Evolutionary conservation across 768 basidiomycete species (phyloP).

Genomic region (Leccinum disarticulatum): DNA sequence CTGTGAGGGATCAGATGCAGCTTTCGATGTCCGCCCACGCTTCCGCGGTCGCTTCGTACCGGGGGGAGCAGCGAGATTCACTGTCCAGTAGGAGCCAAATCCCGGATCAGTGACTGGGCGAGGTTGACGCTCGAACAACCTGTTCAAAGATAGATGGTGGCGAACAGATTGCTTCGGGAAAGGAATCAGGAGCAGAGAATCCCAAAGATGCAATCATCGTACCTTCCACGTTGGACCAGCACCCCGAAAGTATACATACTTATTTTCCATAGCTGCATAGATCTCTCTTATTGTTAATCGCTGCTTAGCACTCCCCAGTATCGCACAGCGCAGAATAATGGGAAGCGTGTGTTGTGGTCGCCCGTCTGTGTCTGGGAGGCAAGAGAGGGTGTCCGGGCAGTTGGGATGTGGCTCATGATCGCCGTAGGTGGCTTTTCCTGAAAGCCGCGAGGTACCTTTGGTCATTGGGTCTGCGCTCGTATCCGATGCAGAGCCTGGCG

Average conservation of each 20-base stretch:
- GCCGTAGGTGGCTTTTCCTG: slow-evolving; percentile 28
- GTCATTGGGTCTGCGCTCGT: slow-evolving; percentile 30
- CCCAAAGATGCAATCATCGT: slow-evolving; percentile 11
- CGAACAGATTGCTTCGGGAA: slow-evolving; percentile 76
- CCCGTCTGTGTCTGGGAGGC: slow-evolving; percentile 76
- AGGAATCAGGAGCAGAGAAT: slow-evolving; percentile 4
- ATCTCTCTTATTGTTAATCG: slow-evolving; percentile 83
- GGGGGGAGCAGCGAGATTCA: slow-evolving; percentile 81
- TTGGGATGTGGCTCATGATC: slow-evolving; percentile 68
- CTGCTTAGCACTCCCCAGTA: slow-evolving; percentile 72
- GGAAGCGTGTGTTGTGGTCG: slow-evolving; percentile 84
- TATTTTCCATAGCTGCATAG: slow-evolving; percentile 83
- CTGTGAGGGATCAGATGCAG: slow-evolving; percentile 23
- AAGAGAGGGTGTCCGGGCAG: slow-evolving; percentile 75
- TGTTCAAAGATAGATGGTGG: slow-evolving; percentile 80
- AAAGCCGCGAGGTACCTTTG: slow-evolving; percentile 19
- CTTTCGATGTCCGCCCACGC: slow-evolving; percentile 63
- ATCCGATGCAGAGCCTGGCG: slow-evolving; percentile 38
- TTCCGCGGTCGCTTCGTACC: slow-evolving; percentile 86
- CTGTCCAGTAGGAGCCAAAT: slow-evolving; percentile 88
- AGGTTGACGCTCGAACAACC: slow-evolving; percentile 78
- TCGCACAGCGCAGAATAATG: slow-evolving; percentile 81
- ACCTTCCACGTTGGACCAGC: slow-evolving; percentile 89
- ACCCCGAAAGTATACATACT: slow-evolving; percentile 78
- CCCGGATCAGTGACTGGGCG: slow-evolving; percentile 83